phyloP scores from a whole-genome alignment of 2,329 filamentous ascomycete genomes.

The Alternaria novae-zelandiae region DNA sequence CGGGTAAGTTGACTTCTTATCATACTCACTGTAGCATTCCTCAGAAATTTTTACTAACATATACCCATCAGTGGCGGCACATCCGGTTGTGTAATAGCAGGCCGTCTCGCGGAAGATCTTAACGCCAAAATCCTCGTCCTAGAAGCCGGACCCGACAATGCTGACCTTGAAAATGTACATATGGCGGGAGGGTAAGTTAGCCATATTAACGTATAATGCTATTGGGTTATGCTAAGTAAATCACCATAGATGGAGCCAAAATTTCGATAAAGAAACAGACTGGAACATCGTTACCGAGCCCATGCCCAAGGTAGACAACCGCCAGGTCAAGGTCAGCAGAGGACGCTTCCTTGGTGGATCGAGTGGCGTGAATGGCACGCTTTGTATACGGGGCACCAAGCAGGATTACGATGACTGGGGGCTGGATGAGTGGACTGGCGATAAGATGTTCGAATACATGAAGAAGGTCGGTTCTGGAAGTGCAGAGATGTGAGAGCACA shows the following conservation, averaged over 20 bases:
- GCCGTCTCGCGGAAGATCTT: conserved; percentile 55
- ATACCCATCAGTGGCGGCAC: conserved; percentile 51
- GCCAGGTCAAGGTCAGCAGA: conserved; percentile 57
- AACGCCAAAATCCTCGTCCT: conserved; percentile 53
- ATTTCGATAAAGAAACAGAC: conserved; percentile 58
- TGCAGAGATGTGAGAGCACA: rapidly evolving
- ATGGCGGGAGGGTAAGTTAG: conserved; percentile 55
- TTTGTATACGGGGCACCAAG: conserved; percentile 58
- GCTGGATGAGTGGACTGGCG: conserved; percentile 62
- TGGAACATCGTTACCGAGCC: conserved; percentile 59
- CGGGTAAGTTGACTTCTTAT: conserved; percentile 18
- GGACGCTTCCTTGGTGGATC: conserved; percentile 60
- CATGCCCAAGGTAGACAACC: conserved; percentile 48
- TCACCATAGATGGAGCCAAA: conserved; percentile 49
- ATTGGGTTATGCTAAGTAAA: not conserved
- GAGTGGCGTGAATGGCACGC: conserved; percentile 58
- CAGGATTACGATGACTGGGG: conserved; percentile 64
- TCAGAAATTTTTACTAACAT: not conserved
- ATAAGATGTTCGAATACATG: conserved; percentile 65
- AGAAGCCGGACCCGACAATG: conserved; percentile 57
- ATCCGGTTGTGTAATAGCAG: conserved; percentile 57
- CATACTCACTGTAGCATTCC: too few relatives aligned
- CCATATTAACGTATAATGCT: too few relatives aligned
- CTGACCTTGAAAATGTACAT: conserved; percentile 56
- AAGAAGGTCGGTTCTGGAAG: conserved; percentile 49